Evolutionary conservation across 441 rosid genomes (phyloP), one percentile per base, ranked within the genome.

Genomic region (Pelargonium citronellum): DNA sequence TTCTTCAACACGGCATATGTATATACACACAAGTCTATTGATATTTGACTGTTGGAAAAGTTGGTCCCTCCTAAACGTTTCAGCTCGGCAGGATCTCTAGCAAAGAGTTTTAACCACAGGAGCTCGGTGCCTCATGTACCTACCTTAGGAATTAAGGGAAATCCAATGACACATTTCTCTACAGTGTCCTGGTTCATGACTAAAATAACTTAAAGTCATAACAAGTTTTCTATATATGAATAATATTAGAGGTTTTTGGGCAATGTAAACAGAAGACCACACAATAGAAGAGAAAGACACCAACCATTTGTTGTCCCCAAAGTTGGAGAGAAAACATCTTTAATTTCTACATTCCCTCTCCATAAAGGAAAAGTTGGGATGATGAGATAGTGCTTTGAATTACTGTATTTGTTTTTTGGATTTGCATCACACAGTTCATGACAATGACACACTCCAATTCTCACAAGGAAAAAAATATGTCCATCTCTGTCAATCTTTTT

Each of bases 221-320:
- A 24, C 30, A 1, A 1, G 2, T 24, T 24, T 24, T 1, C 30
- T 1, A 24, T 24, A 24, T 24, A 22, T 27, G 64, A 60, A 0
- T 22, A 19, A 10, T 60, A 6, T 60, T 22, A 9, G 34, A 22
- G 37, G 22, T 27, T 60, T 60, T 60, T 10, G 64, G 13, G 13
- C n/a, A 12, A 9, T 44, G 51, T 44, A 44, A 9, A 44, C 10
- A 44, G 51, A 7, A 3, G 11, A 9, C 73, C 77, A 60, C 66
- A 60, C 15, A 60, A 60, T 37, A 60, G 10, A 41, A 41, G 7
- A 12, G 19, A 61, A 64, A 69, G 70, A 19, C 53, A 67, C 44
- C 80, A 80, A 74, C 80, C 76, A 79, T 74, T 80, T 74, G 71
- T 71, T 77, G 80, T 79, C 74, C 70, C 78, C 83, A 62, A 66